Evolutionary conservation across 352 stramenopile species (phyloP).

Genomic region (Pythium myriotylum): DNA sequence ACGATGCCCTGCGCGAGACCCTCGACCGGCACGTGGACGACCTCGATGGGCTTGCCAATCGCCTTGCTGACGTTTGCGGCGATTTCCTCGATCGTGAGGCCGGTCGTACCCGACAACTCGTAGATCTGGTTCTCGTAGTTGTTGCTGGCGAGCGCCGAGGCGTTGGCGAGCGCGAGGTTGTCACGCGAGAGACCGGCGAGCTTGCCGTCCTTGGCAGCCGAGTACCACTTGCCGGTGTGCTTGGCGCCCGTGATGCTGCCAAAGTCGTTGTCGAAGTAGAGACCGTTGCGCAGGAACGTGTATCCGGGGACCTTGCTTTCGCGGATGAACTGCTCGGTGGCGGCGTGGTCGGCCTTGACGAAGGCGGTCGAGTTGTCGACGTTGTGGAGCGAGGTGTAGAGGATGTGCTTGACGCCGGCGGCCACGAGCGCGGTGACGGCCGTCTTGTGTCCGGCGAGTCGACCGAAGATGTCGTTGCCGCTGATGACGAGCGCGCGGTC

Average conservation of each 20-base stretch:
- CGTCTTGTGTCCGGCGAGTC: neutral
- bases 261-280: conserved; percentile 27
- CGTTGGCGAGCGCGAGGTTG: conserved; percentile 14
- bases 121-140: conserved; percentile 18
- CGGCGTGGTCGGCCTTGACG: neutral
- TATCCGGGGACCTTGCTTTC: conserved; percentile 11
- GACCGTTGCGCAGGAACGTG: conserved; percentile 22
- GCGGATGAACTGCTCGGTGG: conserved; percentile 15
- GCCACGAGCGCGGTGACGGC: conserved; percentile 6
- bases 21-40: conserved; percentile 8
- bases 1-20: conserved; percentile 1
- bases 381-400: conserved; percentile 21
- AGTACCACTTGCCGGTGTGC: conserved; percentile 18
- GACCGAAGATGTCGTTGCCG: neutral
- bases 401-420: conserved; percentile 15
- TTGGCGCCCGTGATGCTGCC: conserved; percentile 7
- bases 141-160: conserved; percentile 14
- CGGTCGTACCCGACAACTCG: conserved; percentile 4
- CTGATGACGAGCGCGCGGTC: conserved; percentile 28
- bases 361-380: conserved; percentile 4
- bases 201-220: conserved; percentile 11
- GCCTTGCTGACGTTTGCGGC: too few relatives aligned
- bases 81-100: neutral
- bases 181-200: conserved; percentile 8
- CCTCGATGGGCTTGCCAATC: conserved; percentile 16